These are phyloP conservation scores for Aquilaria agallochum DNA, from an alignment of 441 rosid genomes.

Conservation along the genomic window DNA sequence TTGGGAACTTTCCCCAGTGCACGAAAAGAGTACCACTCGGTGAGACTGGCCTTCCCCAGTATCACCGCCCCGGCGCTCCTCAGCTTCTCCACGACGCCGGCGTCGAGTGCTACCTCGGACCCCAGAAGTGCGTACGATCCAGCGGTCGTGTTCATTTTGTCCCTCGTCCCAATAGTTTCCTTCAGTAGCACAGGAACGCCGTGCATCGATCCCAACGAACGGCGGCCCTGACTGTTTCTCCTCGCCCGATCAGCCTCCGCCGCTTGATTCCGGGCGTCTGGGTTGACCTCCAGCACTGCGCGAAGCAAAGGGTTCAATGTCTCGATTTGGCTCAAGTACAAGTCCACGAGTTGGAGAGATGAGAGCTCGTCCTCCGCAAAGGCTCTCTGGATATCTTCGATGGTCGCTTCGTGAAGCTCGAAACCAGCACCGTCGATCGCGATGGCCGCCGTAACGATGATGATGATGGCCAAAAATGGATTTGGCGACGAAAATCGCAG, in stretches of 20 bases:
- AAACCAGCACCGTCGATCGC: conserved; percentile 9
- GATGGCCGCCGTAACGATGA: background rate
- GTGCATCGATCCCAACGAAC: conserved; percentile 22
- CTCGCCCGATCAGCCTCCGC: conserved; percentile 23
- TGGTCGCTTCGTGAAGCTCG: conserved; percentile 46
- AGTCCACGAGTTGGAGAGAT: conserved; percentile 53
- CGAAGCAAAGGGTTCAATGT: conserved; percentile 19
- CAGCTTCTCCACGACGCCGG: conserved; percentile 38
- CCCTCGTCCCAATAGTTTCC: conserved; percentile 46
- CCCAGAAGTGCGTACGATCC: conserved; percentile 50
- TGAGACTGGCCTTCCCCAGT: conserved; percentile 49
- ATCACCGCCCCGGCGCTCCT: conserved; percentile 47
- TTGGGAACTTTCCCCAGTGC: background rate
- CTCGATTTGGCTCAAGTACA: conserved; percentile 43
- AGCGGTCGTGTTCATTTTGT: conserved; percentile 51
- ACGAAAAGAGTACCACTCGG: conserved; percentile 43
- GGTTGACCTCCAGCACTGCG: conserved; percentile 33
- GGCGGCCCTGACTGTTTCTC: conserved; percentile 1
- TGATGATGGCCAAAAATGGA: conserved; percentile 6
- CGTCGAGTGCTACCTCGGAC: conserved; percentile 40
- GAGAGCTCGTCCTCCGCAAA: conserved; percentile 45
- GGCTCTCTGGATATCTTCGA: conserved; percentile 42
- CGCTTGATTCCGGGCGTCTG: conserved; percentile 21
- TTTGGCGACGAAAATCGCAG: background rate
- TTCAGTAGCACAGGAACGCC: conserved; percentile 54